Evolutionary conservation across 129 eudicot species (phyloP).

Genomic region (Kitagawia praeruptora): DNA sequence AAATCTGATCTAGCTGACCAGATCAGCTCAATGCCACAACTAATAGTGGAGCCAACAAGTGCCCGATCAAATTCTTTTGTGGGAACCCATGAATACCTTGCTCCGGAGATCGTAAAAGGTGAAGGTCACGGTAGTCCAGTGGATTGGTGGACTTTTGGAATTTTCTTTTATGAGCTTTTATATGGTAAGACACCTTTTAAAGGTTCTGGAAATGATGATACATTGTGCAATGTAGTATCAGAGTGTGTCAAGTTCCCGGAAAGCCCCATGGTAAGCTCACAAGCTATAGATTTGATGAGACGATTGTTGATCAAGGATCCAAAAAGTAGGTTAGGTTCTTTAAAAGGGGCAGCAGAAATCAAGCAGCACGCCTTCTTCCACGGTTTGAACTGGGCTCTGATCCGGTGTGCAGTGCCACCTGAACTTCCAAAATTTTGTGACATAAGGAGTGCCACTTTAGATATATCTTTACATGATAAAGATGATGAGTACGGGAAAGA

Average conservation of each 20-base stretch:
- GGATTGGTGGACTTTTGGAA: constrained; percentile 96
- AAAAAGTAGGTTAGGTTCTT: constrained; percentile 57
- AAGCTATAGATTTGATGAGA: constrained; percentile 63
- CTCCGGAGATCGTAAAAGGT: constrained; percentile 90
- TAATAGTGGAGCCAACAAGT: constrained; percentile 70
- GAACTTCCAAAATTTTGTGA: constrained; percentile 50
- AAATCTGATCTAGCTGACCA: constrained; percentile 43
- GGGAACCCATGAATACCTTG: constrained; percentile 93
- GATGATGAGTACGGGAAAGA: constrained; percentile 17
- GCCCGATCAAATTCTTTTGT: constrained; percentile 87
- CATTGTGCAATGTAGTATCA: constrained; percentile 58
- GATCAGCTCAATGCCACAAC: constrained; percentile 52
- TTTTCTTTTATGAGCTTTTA: constrained; percentile 69
- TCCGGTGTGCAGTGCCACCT: constrained; percentile 80
- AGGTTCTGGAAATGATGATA: constrained; percentile 61
- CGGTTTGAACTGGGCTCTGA: constrained; percentile 84
- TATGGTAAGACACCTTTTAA: constrained; percentile 77
- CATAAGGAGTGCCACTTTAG: constrained; percentile 15
- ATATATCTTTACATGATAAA: constrained; percentile 7
- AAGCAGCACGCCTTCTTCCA: constrained; percentile 78
- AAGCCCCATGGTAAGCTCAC: constrained; percentile 55
- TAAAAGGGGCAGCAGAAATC: constrained; percentile 88
- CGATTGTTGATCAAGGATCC: constrained; percentile 58
- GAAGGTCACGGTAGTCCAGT: constrained; percentile 96
- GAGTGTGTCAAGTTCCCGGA: constrained; percentile 48